Conservation (phyloP, 2,329 filamentous ascomycete species). For the Trichothecium sympodiale region DNA sequence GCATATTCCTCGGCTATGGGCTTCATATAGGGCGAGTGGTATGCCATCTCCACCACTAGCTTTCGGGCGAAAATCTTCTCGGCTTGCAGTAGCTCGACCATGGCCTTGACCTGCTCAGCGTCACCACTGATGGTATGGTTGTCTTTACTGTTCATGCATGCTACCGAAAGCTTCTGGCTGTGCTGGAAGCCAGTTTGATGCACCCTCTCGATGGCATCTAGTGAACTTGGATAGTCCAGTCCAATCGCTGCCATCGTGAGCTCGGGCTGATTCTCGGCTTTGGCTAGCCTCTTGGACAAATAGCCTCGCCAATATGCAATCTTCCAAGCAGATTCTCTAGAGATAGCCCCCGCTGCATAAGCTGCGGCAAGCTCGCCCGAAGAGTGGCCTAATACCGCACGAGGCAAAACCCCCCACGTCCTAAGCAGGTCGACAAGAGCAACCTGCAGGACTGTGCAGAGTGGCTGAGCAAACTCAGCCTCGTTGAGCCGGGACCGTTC, state of each 20-base stretch:
- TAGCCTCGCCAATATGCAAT: slow-evolving; percentile 27
- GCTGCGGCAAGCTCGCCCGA: slow-evolving; percentile 33
- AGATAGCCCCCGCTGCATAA: slow-evolving; percentile 27
- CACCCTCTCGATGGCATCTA: slow-evolving; percentile 1
- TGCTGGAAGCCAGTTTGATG: slow-evolving; percentile 2
- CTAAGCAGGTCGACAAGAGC: slow-evolving; percentile 23
- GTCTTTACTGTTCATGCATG: slow-evolving; percentile 18
- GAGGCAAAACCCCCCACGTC: slow-evolving; percentile 22
- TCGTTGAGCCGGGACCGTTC: slow-evolving; percentile 4
- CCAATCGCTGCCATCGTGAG: neutral
- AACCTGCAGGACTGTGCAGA: slow-evolving; percentile 29
- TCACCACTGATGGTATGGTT: slow-evolving; percentile 20
- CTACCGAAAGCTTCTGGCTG: slow-evolving; percentile 11
- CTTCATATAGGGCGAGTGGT: slow-evolving; percentile 18
- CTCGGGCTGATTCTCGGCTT: neutral
- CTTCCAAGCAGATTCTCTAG: slow-evolving; percentile 31
- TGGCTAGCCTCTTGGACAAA: slow-evolving; percentile 4
- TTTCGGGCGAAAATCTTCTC: slow-evolving; percentile 10
- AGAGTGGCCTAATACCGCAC: slow-evolving; percentile 27
- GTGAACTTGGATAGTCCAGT: neutral
- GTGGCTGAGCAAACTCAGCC: slow-evolving; percentile 17
- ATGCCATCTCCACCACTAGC: slow-evolving; percentile 8
- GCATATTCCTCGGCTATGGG: slow-evolving; percentile 11
- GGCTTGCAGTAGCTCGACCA: slow-evolving; percentile 3
- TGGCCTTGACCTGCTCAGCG: slow-evolving; percentile 10